These are phyloP conservation scores for Aspergillus pseudoterreus DNA, from an alignment of 2,329 filamentous ascomycete species.

Conservation along the genomic window DNA sequence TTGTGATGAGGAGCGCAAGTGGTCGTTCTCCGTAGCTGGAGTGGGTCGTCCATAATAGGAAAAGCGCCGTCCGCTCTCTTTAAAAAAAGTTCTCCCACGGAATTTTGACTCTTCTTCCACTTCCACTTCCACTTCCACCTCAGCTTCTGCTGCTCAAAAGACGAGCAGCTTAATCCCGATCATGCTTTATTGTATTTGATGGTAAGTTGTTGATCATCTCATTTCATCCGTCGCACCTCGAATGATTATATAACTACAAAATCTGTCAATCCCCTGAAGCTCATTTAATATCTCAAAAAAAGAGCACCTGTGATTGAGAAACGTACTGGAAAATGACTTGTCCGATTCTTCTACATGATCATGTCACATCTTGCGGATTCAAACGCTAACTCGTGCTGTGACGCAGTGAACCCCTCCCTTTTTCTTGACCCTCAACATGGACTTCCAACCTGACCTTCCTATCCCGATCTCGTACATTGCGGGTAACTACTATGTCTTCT, in stretches of 20 bases:
- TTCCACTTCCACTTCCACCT: slow-evolving; percentile 12
- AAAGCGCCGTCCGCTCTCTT: slow-evolving; percentile 5
- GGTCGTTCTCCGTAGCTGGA: not conserved
- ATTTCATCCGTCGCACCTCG: slow-evolving; percentile 15
- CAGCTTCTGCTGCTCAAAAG: slow-evolving; percentile 28
- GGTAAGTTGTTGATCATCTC: slow-evolving; percentile 21
- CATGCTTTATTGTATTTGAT: slow-evolving; percentile 22
- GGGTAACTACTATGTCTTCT: slow-evolving; percentile 84
- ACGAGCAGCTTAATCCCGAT: slow-evolving; percentile 6
- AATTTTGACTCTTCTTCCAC: slow-evolving; percentile 11
- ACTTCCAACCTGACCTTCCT: slow-evolving; percentile 45
- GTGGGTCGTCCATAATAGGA: slow-evolving; percentile 5
- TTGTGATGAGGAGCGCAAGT: not conserved
- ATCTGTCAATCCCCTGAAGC: slow-evolving; percentile 85
- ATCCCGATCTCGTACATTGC: slow-evolving; percentile 79
- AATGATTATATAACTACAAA: slow-evolving; percentile 64
- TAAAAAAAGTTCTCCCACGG: slow-evolving; percentile 10
- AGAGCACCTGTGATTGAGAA: slow-evolving; percentile 43
- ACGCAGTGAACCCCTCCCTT: not conserved
- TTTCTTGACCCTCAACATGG: slow-evolving; percentile 22
- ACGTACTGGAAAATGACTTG: slow-evolving; percentile 38
- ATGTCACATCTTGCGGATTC: not conserved
- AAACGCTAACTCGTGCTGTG: slow-evolving; percentile 20
- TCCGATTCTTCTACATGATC: slow-evolving; percentile 1
- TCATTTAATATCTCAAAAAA: slow-evolving; percentile 35